A percentile compares a stretch with the other conserved stretches of the same genome.
phyloP scores from a whole-genome alignment of 2,329 filamentous ascomycete genomes.

The Venturia nashicola region DNA sequence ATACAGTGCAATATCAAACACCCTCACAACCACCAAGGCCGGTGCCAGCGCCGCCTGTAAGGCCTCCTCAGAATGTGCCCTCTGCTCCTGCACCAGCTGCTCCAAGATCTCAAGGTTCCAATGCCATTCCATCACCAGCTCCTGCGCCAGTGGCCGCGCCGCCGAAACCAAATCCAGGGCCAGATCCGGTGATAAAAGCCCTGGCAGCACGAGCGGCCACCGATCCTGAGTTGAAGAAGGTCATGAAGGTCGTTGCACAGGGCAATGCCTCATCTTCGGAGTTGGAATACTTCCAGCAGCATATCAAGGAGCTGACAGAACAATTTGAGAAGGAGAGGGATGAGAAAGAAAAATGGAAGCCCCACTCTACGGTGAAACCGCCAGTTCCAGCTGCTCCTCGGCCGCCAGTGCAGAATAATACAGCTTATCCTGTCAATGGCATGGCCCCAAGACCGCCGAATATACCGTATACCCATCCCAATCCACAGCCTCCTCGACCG shows the following conservation, averaged over 20 bases:
- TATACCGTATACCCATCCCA: background rate
- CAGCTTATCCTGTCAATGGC: background rate
- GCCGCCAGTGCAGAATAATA: conserved; percentile 11
- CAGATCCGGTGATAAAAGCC: conserved; percentile 72
- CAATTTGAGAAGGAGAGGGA: conserved; percentile 23
- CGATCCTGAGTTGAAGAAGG: conserved; percentile 58
- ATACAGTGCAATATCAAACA: background rate
- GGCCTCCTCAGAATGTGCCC: conserved; percentile 9
- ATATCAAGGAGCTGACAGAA: conserved; percentile 67
- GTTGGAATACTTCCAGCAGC: conserved; percentile 62
- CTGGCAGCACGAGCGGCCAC: conserved; percentile 64
- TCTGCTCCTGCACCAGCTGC: background rate
- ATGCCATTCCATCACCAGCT: background rate
- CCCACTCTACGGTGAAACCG: background rate
- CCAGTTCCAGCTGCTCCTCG: conserved; percentile 14
- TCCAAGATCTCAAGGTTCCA: background rate
- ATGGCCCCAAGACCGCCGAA: conserved; percentile 2
- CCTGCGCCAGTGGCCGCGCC: background rate
- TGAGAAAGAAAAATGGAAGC: background rate
- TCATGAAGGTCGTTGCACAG: conserved; percentile 75
- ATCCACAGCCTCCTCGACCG: conserved; percentile 26
- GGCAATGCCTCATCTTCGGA: conserved; percentile 61
- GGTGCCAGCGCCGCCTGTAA: conserved; percentile 9
- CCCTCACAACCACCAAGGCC: conserved; percentile 12
- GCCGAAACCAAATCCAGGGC: conserved; percentile 11